Percentiles rank a stretch among this genome's conserved stretches.
Conservation (phyloP, 2,329 filamentous ascomycete genomes). For the Coniochaeta ligniaria region DNA sequence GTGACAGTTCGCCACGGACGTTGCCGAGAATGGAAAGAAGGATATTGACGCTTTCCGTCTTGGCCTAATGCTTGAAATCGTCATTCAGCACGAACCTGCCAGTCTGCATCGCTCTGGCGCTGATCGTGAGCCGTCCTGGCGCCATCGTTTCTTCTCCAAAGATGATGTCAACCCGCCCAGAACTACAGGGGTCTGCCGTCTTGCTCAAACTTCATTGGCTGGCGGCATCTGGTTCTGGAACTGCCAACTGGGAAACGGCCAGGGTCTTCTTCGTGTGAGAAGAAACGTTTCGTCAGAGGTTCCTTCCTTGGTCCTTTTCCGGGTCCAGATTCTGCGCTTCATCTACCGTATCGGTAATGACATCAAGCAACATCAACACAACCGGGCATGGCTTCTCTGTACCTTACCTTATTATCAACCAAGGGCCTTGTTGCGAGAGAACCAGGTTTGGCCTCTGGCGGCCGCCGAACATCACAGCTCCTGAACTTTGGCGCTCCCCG, state of each 20-base stretch:
- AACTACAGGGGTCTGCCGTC: not conserved
- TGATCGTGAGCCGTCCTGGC: too few relatives aligned
- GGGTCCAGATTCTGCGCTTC: not conserved
- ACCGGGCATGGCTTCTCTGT: not conserved
- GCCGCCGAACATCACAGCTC: not conserved
- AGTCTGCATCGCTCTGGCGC: not conserved
- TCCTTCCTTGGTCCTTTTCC: not conserved
- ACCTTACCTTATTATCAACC: not conserved
- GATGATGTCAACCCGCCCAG: not conserved
- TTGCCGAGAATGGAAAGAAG: not conserved
- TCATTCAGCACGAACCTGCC: not conserved
- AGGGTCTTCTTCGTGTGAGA: not conserved
- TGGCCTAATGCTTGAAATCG: not conserved
- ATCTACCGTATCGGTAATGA: not conserved
- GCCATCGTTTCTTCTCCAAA: not conserved
- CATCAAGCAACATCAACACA: not conserved
- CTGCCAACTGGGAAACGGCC: not conserved
- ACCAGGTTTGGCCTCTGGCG: not conserved
- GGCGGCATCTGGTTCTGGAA: not conserved
- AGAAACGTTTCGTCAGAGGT: not conserved
- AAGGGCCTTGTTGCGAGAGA: not conserved
- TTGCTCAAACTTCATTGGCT: not conserved
- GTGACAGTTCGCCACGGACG: not conserved
- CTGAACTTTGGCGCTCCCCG: not conserved
- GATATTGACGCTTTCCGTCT: not conserved